Evolutionary conservation across 2,329 filamentous ascomycete genomes (phyloP), one percentile per base, ranked within the genome.

Genomic region (Pseudogymnoascus sp.): DNA sequence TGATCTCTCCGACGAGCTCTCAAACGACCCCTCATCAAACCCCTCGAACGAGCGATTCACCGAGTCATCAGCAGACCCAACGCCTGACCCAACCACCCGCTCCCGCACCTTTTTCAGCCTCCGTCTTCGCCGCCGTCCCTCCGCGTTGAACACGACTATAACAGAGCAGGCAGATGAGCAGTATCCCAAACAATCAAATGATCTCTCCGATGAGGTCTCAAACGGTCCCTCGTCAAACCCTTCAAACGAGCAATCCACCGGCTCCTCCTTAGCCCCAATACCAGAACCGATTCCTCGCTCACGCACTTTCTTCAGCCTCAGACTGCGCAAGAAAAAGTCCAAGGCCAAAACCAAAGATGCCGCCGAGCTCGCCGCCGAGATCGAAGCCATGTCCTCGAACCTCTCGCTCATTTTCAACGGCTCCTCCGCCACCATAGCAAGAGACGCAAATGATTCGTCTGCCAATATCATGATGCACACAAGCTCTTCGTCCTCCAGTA

Each of bases 141-240:
- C 22, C 5, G 22, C 22, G 22, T 25, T 25, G 5, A 25, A 25
- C 3, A 25, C 22, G 22, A 25, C 22, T 25, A 4, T 25, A 4
- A 4, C 22, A 25, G 22, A 25, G 22, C 22, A 25, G 22, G 22
- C 22, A 25, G 22, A 25, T 25, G 22, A 25, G 62, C 20, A 71
- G 43, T 37, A 68, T 67, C 37, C 66, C 62, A 58, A 57, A 12
- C 9, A 18, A 39, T 22, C 38, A 5, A 7, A 20, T 2, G 38
- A 41, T 1, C 9, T 2, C 9, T 6, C 38, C 18, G 6, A 12
- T 15, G 38, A 41, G 18, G 2, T 25, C 22, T 25, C 22, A 25
- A 4, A 25, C 22, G 22, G 4, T 3, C 22, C 30, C 30, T 33
- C 30, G 2, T 25, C 22, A 25, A 25, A 25, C 3, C 22, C 22